Percentiles rank a stretch among this genome's conserved stretches.
Conservation (phyloP, 768 basidiomycete species). For the Galerina marginata region DNA sequence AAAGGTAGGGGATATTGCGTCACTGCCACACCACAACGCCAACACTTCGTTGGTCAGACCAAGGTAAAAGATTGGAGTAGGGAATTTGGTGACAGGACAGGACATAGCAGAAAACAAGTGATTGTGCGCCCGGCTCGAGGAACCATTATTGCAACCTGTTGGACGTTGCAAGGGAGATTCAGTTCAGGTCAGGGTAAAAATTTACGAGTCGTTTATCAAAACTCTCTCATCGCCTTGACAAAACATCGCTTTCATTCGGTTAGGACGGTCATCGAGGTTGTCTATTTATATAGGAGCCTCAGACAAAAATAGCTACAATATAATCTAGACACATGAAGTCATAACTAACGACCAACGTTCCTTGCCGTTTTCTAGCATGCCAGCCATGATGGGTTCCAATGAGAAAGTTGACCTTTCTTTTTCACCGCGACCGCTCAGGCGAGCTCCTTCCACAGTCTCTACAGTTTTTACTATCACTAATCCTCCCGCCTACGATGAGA, state of each 20-base stretch:
- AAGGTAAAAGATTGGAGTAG: too few species aligned
- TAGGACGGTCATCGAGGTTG: too few species aligned
- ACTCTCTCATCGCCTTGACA: background rate
- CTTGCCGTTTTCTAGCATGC: background rate
- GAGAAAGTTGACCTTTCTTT: background rate
- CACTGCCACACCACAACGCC: too few species aligned
- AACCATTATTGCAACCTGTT: background rate
- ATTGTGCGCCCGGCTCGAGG: too few species aligned
- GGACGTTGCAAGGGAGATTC: background rate
- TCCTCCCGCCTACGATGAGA: constrained; percentile 2
- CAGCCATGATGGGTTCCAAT: constrained; percentile 1
- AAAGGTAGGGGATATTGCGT: too few species aligned
- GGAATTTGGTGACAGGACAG: too few species aligned
- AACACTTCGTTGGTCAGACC: too few species aligned
- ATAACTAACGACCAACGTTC: background rate
- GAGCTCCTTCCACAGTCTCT: constrained; percentile 9
- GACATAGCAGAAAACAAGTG: too few species aligned
- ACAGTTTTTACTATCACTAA: constrained; percentile 6
- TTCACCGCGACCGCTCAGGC: background rate
- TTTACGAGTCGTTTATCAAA: background rate
- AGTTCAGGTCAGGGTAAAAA: background rate
- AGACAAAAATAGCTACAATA: background rate
- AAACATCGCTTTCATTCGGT: background rate
- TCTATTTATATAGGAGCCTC: background rate
- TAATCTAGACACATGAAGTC: background rate